These are phyloP conservation scores for Suillus placidus DNA, from an alignment of 768 basidiomycete species.

Conservation along the genomic window DNA sequence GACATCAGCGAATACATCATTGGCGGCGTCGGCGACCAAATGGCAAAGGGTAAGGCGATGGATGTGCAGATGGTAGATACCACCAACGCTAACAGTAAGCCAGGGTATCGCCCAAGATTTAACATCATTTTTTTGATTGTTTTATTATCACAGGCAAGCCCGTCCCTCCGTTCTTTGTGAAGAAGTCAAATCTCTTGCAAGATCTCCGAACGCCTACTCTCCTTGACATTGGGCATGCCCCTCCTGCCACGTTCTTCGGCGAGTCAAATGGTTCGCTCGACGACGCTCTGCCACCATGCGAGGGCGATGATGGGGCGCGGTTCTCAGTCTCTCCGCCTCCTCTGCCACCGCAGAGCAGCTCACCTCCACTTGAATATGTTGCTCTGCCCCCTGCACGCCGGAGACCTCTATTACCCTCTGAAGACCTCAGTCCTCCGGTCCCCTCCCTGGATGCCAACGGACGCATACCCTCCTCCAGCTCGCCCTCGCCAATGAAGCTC, in stretches of 20 bases:
- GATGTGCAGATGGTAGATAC: constrained; percentile 38
- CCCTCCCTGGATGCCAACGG: constrained; percentile 27
- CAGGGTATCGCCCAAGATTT: background rate
- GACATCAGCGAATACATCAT: constrained; percentile 37
- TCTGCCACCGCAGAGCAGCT: constrained; percentile 33
- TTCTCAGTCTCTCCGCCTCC: constrained; percentile 21
- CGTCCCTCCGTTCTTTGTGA: constrained; percentile 21
- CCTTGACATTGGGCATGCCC: constrained; percentile 3
- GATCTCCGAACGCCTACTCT: constrained; percentile 17
- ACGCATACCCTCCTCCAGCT: constrained; percentile 61
- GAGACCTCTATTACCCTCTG: constrained; percentile 2
- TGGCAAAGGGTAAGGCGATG: constrained; percentile 33
- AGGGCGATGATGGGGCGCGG: constrained; percentile 14
- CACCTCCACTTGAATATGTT: constrained; percentile 19
- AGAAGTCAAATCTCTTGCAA: constrained; percentile 25
- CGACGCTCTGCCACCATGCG: constrained; percentile 16
- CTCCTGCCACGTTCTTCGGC: constrained; percentile 30
- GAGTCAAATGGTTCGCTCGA: constrained; percentile 37
- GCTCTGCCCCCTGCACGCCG: background rate
- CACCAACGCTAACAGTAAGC: constrained; percentile 43
- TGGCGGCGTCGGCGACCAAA: constrained; percentile 8
- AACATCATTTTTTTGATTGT: constrained; percentile 1
- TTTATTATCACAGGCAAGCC: constrained; percentile 10
- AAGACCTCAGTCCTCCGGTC: constrained; percentile 18
- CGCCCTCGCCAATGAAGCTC: constrained; percentile 56